A percentile compares a stretch with the other conserved stretches of the same genome.
phyloP scores from a whole-genome alignment of 2,329 filamentous ascomycete genomes.

The Penicillium sumatraense region DNA sequence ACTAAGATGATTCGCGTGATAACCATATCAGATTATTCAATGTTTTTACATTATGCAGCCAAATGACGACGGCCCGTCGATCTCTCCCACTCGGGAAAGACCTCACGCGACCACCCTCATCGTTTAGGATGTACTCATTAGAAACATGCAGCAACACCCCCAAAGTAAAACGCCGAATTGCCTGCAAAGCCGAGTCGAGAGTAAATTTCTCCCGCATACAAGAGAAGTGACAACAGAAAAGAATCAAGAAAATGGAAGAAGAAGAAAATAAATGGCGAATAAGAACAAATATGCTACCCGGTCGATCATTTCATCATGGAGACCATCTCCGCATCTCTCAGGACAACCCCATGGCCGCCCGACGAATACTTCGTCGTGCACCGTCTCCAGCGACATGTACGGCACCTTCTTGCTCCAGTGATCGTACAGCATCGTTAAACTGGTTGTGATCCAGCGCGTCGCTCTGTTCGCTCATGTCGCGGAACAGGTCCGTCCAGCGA shows the following conservation, averaged over 20 bases:
- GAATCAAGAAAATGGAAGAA: neutral
- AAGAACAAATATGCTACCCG: slow-evolving; percentile 28
- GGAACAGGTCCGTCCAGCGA: slow-evolving; percentile 77
- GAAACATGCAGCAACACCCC: slow-evolving; percentile 2
- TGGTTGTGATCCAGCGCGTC: slow-evolving; percentile 75
- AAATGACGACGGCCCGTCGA: neutral
- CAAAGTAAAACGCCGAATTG: slow-evolving; percentile 3
- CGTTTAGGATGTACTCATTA: neutral
- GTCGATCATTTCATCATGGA: slow-evolving; percentile 35
- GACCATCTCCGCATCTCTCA: slow-evolving; percentile 12
- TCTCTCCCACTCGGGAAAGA: slow-evolving; percentile 3
- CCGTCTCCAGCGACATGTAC: slow-evolving; percentile 85
- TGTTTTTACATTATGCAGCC: slow-evolving; percentile 6
- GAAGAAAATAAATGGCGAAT: neutral
- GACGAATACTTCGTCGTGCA: slow-evolving; percentile 76
- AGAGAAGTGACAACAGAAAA: neutral
- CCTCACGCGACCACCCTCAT: slow-evolving; percentile 15
- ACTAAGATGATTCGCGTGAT: neutral
- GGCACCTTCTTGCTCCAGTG: slow-evolving; percentile 81
- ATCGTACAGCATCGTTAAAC: slow-evolving; percentile 79
- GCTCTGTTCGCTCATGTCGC: slow-evolving; percentile 72
- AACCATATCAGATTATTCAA: neutral
- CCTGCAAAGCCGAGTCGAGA: neutral
- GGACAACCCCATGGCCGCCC: slow-evolving; percentile 41
- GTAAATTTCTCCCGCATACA: neutral